Evolutionary conservation across 495 filamentous ascomycete genomes (phyloP).

Genomic region (Podospora pseudocomata): DNA sequence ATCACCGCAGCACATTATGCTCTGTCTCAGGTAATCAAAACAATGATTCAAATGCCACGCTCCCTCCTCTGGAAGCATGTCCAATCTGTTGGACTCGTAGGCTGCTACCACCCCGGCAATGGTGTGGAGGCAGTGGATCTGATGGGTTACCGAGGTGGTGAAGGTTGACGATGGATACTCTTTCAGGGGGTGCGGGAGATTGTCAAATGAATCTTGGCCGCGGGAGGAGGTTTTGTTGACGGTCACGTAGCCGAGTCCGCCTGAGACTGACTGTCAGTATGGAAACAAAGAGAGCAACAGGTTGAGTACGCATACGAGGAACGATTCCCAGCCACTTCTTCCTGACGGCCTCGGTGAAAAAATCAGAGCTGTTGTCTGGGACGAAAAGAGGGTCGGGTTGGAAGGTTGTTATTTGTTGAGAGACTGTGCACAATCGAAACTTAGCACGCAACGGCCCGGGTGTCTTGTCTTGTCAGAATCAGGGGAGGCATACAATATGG

Average conservation of each 20-base stretch:
- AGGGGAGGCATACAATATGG: slow-evolving; percentile 27
- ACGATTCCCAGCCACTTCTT: slow-evolving; percentile 42
- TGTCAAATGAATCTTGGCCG: slow-evolving; percentile 18
- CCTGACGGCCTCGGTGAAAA: slow-evolving; percentile 38
- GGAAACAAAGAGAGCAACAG: neutral
- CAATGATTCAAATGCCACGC: slow-evolving; percentile 47
- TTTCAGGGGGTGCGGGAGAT: slow-evolving; percentile 38
- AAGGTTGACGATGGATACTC: slow-evolving; percentile 39
- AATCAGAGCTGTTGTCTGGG: slow-evolving; percentile 43
- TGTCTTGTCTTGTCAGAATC: neutral
- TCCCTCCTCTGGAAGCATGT: slow-evolving; percentile 33
- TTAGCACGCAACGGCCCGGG: neutral
- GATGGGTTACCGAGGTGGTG: slow-evolving; percentile 49
- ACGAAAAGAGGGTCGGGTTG: slow-evolving; percentile 38
- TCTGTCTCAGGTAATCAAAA: slow-evolving; percentile 48
- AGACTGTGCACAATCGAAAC: slow-evolving; percentile 24
- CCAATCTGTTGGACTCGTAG: slow-evolving; percentile 29
- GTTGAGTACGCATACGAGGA: slow-evolving; percentile 33
- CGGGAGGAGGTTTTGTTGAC: slow-evolving; percentile 36
- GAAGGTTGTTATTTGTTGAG: slow-evolving; percentile 44
- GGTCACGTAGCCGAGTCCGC: slow-evolving; percentile 40
- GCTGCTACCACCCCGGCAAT: slow-evolving; percentile 40
- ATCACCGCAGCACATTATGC: slow-evolving; percentile 47
- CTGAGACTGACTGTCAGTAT: neutral
- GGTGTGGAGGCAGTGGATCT: slow-evolving; percentile 46